Conservation (phyloP, 441 rosid genomes). For the Adansonia gregorii region DNA sequence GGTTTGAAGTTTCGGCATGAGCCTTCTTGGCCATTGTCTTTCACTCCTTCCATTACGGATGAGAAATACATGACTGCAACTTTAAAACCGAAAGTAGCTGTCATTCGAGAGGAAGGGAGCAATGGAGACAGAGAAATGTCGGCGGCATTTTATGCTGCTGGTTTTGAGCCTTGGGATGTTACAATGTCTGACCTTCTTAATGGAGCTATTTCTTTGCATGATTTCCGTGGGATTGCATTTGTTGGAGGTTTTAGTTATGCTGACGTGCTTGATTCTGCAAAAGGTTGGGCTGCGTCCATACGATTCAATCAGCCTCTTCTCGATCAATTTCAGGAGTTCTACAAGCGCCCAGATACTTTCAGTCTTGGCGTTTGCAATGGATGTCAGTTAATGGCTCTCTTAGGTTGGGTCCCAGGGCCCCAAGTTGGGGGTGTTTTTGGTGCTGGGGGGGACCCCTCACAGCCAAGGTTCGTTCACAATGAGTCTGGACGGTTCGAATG, state of each 20-base stretch:
- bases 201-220: conserved; percentile 61
- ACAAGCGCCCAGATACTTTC: conserved; percentile 83
- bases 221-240: conserved; percentile 82
- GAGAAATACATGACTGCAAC: conserved; percentile 54
- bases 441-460: conserved; percentile 77
- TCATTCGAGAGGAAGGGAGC: conserved; percentile 97
- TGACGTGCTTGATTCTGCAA: conserved; percentile 94
- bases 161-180: conserved; percentile 97
- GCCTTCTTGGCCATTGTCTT: conserved; percentile 79
- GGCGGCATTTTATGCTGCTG: conserved; percentile 84
- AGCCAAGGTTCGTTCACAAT: conserved; percentile 91
- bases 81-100: conserved; percentile 86
- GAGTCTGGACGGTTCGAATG: conserved; percentile 96
- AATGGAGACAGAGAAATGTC: conserved; percentile 98
- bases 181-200: conserved; percentile 86
- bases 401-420: conserved; percentile 99
- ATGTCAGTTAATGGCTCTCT: conserved; percentile 92
- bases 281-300: conserved; percentile 98
- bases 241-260: conserved; percentile 99
- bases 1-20: conserved; percentile 75
- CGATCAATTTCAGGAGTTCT: conserved; percentile 86
- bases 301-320: conserved; percentile 77
- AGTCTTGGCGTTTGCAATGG: conserved; percentile 98
- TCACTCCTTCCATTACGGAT: conserved; percentile 74
- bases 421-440: conserved; percentile 86